phyloP scores from a whole-genome alignment of 2,329 filamentous ascomycete genomes.

The Epichloe typhina region DNA sequence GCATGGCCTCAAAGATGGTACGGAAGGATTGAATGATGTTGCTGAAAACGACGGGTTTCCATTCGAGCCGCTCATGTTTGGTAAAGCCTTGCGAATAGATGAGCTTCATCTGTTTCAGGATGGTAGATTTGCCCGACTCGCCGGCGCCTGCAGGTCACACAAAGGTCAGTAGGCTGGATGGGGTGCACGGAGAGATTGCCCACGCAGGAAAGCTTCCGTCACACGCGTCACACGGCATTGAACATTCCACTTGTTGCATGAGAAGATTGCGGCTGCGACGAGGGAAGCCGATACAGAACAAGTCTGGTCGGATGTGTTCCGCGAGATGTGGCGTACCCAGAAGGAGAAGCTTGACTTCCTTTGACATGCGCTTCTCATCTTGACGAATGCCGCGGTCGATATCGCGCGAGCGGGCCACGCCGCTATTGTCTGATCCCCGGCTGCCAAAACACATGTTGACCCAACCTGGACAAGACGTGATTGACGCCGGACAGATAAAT shows the following conservation, averaged over 20 bases:
- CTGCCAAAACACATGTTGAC: conserved; percentile 50
- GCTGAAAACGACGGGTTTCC: conserved; percentile 89
- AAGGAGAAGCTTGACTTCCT: conserved; percentile 86
- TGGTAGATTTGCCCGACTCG: conserved; percentile 83
- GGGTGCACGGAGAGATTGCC: not conserved
- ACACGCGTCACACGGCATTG: conserved; percentile 2
- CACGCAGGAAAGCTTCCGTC: conserved; percentile 1
- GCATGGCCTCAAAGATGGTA: conserved; percentile 82
- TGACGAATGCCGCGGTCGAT: conserved; percentile 76
- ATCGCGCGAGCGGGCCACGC: conserved; percentile 49
- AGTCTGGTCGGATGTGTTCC: not conserved
- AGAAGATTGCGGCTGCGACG: not conserved
- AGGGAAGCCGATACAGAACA: not conserved
- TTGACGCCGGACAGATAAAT: not conserved
- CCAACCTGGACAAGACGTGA: not conserved
- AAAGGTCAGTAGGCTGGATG: not conserved
- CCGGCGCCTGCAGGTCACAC: conserved; percentile 58
- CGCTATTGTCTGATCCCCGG: conserved; percentile 33
- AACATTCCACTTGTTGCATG: not conserved
- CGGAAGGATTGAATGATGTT: conserved; percentile 90
- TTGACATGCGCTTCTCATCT: conserved; percentile 76
- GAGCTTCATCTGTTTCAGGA: conserved; percentile 97
- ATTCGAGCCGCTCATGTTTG: conserved; percentile 79
- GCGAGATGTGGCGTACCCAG: conserved; percentile 47
- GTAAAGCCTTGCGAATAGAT: conserved; percentile 91